Evolutionary conservation across 192 early-diverging fungal genomes (phyloP).

Genomic region (Lobosporangium transversale): DNA sequence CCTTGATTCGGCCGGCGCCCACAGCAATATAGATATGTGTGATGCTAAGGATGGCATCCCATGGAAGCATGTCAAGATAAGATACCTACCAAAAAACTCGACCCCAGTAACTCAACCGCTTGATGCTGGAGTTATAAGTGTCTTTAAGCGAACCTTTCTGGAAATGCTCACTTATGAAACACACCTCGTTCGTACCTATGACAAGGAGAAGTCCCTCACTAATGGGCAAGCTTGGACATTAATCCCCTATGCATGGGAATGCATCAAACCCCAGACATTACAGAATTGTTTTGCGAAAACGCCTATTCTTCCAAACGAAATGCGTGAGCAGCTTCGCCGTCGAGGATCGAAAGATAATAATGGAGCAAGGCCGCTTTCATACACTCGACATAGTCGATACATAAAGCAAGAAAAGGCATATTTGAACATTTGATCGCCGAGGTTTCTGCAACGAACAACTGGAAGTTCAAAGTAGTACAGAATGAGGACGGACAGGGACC

Average conservation of each 20-base stretch:
- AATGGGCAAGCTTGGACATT: constrained; percentile 3
- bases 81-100: background rate
- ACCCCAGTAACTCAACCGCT: background rate
- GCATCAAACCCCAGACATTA: too few relatives aligned
- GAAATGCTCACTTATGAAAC: background rate
- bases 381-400: too few relatives aligned
- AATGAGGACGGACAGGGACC: too few relatives aligned
- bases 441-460: too few relatives aligned
- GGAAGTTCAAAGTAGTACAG: too few relatives aligned
- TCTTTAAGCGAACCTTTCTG: background rate
- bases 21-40: background rate
- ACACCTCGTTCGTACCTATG: constrained; percentile 1
- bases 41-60: background rate
- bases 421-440: too few relatives aligned
- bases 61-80: background rate
- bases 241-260: constrained; percentile 7
- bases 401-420: too few relatives aligned
- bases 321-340: too few relatives aligned
- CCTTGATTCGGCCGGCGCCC: background rate
- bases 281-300: too few relatives aligned
- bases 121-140: background rate
- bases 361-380: too few relatives aligned
- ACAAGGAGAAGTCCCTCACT: background rate
- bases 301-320: too few relatives aligned
- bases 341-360: too few relatives aligned